Evolutionary conservation across 257 asterid species (phyloP).

Genomic region (Gardenia jasminoides): DNA sequence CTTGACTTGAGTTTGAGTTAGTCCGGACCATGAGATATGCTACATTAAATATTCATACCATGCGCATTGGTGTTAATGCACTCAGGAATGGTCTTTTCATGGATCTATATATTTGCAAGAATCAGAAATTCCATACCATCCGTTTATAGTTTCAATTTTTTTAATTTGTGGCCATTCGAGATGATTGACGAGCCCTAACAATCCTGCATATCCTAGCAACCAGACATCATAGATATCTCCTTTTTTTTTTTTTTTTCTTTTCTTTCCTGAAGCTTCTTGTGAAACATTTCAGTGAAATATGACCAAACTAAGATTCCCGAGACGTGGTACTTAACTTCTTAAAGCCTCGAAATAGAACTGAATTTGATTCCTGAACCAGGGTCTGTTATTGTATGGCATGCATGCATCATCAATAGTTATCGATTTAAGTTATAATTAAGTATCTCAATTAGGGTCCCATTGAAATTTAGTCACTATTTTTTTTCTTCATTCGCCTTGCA

Average conservation of each 20-base stretch:
- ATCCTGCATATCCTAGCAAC: neutral
- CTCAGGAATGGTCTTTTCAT: neutral
- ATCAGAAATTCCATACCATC: neutral
- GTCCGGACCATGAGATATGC: neutral
- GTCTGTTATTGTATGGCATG: neutral
- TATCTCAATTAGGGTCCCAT: neutral
- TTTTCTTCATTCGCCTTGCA: neutral
- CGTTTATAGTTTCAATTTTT: neutral
- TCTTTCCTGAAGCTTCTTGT: neutral
- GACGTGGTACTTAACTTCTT: neutral
- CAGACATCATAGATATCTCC: neutral
- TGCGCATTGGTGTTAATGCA: neutral
- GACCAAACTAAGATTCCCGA: neutral
- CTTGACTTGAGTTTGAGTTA: neutral
- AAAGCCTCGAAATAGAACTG: neutral
- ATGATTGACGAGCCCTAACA: neutral
- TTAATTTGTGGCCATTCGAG: neutral
- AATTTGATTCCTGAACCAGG: constrained; percentile 2
- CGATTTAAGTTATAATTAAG: too few species aligned
- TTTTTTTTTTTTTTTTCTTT: neutral
- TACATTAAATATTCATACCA: neutral
- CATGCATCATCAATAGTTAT: neutral
- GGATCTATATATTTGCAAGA: neutral
- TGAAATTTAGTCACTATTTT: neutral
- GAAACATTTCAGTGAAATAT: neutral